phyloP scores from a whole-genome alignment of 768 basidiomycete genomes.

The Podaxis sp. region DNA sequence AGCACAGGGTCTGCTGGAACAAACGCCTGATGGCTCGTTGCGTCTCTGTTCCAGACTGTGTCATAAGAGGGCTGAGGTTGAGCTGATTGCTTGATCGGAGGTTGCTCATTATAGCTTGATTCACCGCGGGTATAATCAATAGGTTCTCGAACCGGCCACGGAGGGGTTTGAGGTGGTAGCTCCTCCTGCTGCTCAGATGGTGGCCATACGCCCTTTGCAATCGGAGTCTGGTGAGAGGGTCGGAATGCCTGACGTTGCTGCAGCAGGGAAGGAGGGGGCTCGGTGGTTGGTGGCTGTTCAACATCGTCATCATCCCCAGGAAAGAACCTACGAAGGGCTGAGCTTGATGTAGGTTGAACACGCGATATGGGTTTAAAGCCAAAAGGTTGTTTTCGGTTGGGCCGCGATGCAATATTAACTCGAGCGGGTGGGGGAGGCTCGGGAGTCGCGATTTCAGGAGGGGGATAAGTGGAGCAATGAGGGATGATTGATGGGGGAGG shows the following conservation, averaged over 20 bases:
- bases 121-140: slow-evolving; percentile 2
- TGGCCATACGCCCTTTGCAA: slow-evolving; percentile 4
- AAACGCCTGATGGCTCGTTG: neutral
- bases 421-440: neutral
- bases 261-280: neutral
- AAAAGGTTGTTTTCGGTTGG: slow-evolving; percentile 18
- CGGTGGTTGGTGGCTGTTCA: slow-evolving; percentile 11
- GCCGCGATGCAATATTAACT: slow-evolving; percentile 9
- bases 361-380: slow-evolving; percentile 64
- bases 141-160: slow-evolving; percentile 2
- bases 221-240: neutral
- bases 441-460: neutral
- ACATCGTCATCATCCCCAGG: slow-evolving; percentile 75
- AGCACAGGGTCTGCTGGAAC: neutral
- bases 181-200: neutral
- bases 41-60: neutral
- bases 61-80: neutral
- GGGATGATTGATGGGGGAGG: slow-evolving; percentile 12
- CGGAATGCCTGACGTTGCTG: neutral
- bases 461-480: neutral
- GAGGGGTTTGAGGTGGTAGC: neutral
- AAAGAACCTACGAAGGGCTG: slow-evolving; percentile 75
- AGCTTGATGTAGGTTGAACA: slow-evolving; percentile 34
- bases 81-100: neutral
- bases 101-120: neutral